Base-by-base conservation (phyloP, 2,329 filamentous ascomycete genomes). In the Nannizziopsis barbatae region DNA sequence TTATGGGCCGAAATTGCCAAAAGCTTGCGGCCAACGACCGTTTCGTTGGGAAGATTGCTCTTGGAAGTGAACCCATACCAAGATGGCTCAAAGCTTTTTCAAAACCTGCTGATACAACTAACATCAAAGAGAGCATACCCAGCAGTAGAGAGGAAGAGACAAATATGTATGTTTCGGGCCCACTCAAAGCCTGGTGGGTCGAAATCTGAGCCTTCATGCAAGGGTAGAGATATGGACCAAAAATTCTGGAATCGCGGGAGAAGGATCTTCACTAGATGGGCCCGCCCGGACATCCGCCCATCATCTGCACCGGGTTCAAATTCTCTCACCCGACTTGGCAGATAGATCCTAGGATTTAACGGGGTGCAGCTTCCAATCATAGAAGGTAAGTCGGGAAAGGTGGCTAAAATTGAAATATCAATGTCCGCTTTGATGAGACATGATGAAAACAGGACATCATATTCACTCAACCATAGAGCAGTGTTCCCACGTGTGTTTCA, bases 211-310 rank as follows among this genome's bases (percentile, higher is more conserved):
- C n/a, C 31, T 42, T 20, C 9, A 27, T 42, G 38, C 45, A 42
- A 47, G 45, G 45, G 36, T 42, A 42, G 38, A 39, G 38, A 27
- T 14, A 14, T 14, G 27, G 17, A 17, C 15, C 45, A 47, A 10
- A 48, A 17, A 42, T 50, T 50, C 48, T 50, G 48, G 48, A 50
- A 50, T n/a, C n/a, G 43, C 48, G 48, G 48, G 18, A 50, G 48
- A 50, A 50, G 22, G 38, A 36, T 47, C 38, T 47, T 47, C 45
- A 36, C 30, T n/a, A 27, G 36, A 12, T 32, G 17, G 38, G 30
- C 45, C 38, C 32, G 45, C 45, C 41, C 42, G 27, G 27, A 40
- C 22, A 32, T 12, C 36, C 10, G 32, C 12, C 14, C 20, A 17
- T 20, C 36, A 14, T 39, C 18, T 39, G 35, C 35, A 17, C 43